phyloP scores from a whole-genome alignment of 23 red algal genomes.

The Gracilaria vermiculophylla region DNA sequence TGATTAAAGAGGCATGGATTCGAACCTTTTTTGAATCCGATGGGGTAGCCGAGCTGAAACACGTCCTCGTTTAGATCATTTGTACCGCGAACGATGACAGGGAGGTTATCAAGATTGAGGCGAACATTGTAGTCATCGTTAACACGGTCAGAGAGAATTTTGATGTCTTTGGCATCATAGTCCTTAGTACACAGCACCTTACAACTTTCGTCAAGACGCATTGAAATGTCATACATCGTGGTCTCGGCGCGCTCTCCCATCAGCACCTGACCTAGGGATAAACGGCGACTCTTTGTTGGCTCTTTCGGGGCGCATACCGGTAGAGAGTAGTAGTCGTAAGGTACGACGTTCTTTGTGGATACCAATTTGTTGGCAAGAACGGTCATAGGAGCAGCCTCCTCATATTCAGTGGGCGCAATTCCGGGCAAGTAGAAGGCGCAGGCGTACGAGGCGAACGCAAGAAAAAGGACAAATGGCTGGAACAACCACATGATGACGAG shows the following conservation, averaged over 20 bases:
- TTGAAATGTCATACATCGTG: conserved; percentile 76
- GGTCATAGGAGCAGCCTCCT: conserved; percentile 59
- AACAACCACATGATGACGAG: background rate
- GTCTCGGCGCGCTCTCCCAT: conserved; percentile 80
- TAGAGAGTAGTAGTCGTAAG: conserved; percentile 92
- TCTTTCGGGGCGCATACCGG: conserved; percentile 76
- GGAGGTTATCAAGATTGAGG: conserved; percentile 94
- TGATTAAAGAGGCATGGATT: conserved; percentile 86
- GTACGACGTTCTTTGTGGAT: conserved; percentile 77
- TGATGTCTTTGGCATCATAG: conserved; percentile 56
- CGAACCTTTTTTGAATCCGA: conserved; percentile 56
- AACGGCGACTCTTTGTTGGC: conserved; percentile 19
- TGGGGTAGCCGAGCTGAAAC: conserved; percentile 82
- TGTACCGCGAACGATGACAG: conserved; percentile 67
- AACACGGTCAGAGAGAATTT: conserved; percentile 64
- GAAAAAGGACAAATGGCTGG: background rate
- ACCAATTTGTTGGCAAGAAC: conserved; percentile 85
- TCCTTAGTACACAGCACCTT: conserved; percentile 84
- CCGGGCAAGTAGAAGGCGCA: conserved; percentile 85
- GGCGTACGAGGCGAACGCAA: conserved; percentile 16
- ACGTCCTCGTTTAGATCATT: conserved; percentile 63
- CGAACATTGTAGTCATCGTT: conserved; percentile 69
- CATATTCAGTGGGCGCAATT: conserved; percentile 90
- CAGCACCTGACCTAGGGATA: conserved; percentile 83
- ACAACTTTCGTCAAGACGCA: conserved; percentile 81